These are phyloP conservation scores for Arctostaphylos glauca DNA, from an alignment of 148 eudicot species.

Conservation along the genomic window DNA sequence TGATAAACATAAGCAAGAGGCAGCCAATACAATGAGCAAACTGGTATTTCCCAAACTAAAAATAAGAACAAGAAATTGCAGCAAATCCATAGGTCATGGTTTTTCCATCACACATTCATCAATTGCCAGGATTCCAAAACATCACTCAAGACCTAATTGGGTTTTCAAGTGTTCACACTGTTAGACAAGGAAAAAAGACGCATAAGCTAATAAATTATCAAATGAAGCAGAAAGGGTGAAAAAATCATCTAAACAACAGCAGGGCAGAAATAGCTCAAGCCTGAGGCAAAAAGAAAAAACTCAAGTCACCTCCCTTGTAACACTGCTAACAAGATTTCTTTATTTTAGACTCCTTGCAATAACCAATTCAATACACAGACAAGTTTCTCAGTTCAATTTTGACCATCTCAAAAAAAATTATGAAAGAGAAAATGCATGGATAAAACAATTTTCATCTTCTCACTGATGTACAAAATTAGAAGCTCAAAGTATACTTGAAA, in stretches of 20 bases:
- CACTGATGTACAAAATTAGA: neutral
- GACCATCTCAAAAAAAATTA: neutral
- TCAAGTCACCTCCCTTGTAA: neutral
- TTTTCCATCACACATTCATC: neutral
- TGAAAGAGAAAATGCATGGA: neutral
- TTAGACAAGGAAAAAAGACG: neutral
- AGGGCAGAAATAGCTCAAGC: neutral
- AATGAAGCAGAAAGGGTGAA: neutral
- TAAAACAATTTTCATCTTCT: neutral
- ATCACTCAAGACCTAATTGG: neutral
- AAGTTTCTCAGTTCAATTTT: neutral
- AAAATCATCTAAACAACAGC: neutral
- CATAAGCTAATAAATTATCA: neutral
- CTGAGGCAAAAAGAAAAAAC: neutral
- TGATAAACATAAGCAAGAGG: neutral
- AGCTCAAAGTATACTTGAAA: neutral
- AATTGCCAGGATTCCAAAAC: neutral
- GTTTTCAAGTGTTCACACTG: neutral
- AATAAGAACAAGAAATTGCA: neutral
- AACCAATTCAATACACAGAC: neutral
- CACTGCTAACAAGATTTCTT: neutral
- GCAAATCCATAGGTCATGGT: neutral
- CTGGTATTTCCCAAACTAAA: neutral
- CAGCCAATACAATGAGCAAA: neutral
- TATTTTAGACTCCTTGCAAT: neutral